A percentile compares a stretch with the other conserved stretches of the same genome.
phyloP scores from a whole-genome alignment of 1,284 basidiomycete genomes.

The Salmacisia buchloeana region DNA sequence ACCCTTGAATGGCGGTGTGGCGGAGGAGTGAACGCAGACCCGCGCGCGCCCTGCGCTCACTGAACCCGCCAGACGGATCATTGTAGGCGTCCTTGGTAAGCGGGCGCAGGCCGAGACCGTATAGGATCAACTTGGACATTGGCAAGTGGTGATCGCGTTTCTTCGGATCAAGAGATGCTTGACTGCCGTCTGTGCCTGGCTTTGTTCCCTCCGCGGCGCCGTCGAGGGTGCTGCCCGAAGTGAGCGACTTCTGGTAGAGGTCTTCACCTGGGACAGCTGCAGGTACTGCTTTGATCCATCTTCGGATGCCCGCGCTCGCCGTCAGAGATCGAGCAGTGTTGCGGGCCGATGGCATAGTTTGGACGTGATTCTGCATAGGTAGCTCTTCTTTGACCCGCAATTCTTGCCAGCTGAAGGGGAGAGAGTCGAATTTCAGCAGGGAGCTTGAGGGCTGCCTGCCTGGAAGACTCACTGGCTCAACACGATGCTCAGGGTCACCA shows the following conservation, averaged over 20 bases:
- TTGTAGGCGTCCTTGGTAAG: constrained; percentile 3
- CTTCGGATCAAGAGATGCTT: background rate
- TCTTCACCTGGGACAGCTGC: no score
- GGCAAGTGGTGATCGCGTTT: background rate
- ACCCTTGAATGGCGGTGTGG: background rate
- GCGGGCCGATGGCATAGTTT: background rate
- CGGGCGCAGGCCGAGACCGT: background rate
- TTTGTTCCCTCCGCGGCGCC: no score
- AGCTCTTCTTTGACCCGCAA: background rate
- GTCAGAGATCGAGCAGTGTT: background rate
- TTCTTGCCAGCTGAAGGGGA: background rate
- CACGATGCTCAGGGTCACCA: background rate
- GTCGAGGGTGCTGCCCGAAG: background rate
- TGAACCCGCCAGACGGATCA: background rate
- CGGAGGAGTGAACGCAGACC: background rate
- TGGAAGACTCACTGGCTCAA: background rate
- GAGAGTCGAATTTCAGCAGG: background rate
- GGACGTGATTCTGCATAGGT: background rate
- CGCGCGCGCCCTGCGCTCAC: background rate
- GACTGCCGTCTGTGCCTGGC: no score
- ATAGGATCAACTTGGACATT: background rate
- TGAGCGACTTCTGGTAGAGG: background rate
- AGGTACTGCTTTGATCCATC: background rate
- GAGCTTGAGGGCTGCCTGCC: background rate
- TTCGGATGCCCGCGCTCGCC: background rate